phyloP scores from a whole-genome alignment of 2,329 filamentous ascomycete species.

The Tolypocladium capitatum region DNA sequence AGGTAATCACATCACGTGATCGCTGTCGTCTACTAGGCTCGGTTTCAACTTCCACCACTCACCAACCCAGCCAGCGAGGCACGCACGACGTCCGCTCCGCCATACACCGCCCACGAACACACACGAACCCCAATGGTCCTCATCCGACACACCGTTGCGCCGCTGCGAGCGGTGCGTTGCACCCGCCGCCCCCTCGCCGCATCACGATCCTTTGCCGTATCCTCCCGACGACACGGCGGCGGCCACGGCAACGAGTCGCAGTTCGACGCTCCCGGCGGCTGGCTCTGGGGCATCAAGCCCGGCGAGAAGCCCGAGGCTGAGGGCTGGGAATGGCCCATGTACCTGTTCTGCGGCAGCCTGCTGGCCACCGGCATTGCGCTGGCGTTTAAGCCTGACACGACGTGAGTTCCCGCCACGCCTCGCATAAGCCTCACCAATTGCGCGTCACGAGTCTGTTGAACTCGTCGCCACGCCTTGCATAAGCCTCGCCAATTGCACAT shows the following conservation, averaged over 20 bases:
- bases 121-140: constrained; percentile 17
- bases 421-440: background rate
- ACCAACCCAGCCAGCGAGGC: constrained; percentile 15
- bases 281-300: constrained; percentile 88
- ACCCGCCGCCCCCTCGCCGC: constrained; percentile 18
- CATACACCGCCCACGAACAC: constrained; percentile 4
- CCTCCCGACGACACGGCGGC: constrained; percentile 26
- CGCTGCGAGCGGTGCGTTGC: constrained; percentile 24
- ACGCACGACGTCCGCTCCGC: constrained; percentile 9
- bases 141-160: constrained; percentile 22
- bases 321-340: constrained; percentile 85
- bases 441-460: too few relatives aligned
- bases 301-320: constrained; percentile 93
- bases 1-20: background rate
- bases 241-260: constrained; percentile 48
- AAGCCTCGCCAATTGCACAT: background rate
- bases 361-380: constrained; percentile 64
- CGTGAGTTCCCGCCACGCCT: constrained; percentile 49
- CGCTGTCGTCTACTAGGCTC: background rate
- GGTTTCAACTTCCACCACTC: background rate
- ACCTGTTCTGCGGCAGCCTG: constrained; percentile 71
- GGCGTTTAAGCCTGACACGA: constrained; percentile 96
- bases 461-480: background rate
- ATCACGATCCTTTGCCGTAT: constrained; percentile 29
- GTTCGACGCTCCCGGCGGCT: constrained; percentile 82